phyloP scores from a whole-genome alignment of 805 yeast species.

The Hanseniaspora vineae region DNA sequence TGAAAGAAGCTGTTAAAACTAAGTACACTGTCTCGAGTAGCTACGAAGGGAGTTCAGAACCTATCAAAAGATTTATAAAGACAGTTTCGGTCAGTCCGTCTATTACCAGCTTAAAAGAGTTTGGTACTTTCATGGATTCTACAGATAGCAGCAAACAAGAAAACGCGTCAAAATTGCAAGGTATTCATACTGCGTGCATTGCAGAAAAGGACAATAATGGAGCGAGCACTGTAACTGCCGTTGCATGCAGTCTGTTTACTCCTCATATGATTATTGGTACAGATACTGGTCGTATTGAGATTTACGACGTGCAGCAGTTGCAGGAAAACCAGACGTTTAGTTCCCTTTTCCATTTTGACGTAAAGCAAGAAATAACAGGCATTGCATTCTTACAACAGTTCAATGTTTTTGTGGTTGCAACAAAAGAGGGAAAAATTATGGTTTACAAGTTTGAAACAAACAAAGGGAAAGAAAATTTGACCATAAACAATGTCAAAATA shows the following conservation, averaged over 20 bases:
- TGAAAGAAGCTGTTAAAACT: slow-evolving; percentile 3
- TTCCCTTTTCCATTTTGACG: slow-evolving; percentile 33
- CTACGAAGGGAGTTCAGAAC: slow-evolving; percentile 57
- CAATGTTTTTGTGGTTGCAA: slow-evolving; percentile 43
- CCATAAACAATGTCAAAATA: slow-evolving; percentile 10
- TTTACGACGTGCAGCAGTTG: slow-evolving; percentile 66
- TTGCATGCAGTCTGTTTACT: slow-evolving; percentile 48
- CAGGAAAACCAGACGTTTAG: slow-evolving; percentile 46
- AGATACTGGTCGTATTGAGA: slow-evolving; percentile 52
- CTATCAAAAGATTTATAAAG: slow-evolving; percentile 42
- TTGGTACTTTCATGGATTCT: slow-evolving; percentile 32
- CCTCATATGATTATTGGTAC: slow-evolving; percentile 68
- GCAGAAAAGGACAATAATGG: slow-evolving; percentile 42
- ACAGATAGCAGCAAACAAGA: slow-evolving; percentile 3
- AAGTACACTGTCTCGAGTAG: slow-evolving; percentile 33
- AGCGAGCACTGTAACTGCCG: slow-evolving; percentile 33
- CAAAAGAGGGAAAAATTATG: slow-evolving; percentile 24
- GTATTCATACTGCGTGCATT: slow-evolving; percentile 47
- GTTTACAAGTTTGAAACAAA: slow-evolving; percentile 1
- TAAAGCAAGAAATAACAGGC: slow-evolving; percentile 37
- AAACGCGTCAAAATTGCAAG: slow-evolving; percentile 28
- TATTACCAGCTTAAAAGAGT: slow-evolving; percentile 50
- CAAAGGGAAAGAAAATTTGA: slow-evolving; percentile 8
- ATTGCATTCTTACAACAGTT: slow-evolving; percentile 40
- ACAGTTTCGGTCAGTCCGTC: slow-evolving; percentile 43